phyloP scores from a whole-genome alignment of 192 early-diverging fungal genomes.

The Rhizoclosmatium sp. region DNA sequence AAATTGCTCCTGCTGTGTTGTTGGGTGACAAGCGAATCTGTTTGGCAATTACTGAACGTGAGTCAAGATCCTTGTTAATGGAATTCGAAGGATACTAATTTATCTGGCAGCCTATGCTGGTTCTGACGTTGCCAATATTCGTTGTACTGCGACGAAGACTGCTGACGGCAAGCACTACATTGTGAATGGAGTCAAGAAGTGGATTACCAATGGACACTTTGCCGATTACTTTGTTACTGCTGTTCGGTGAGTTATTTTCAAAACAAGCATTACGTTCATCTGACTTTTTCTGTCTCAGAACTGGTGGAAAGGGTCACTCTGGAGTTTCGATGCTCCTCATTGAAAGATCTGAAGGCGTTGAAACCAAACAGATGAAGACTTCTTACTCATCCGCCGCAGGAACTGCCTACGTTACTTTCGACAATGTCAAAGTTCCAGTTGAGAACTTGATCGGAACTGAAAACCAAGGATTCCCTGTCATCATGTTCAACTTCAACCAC shows the following conservation, averaged over 20 bases:
- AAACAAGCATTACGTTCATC: background rate
- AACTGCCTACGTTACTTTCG: conserved; percentile 63
- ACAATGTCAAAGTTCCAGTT: conserved; percentile 69
- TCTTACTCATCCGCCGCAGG: conserved; percentile 70
- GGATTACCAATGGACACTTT: conserved; percentile 55
- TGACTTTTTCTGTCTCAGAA: conserved; percentile 39
- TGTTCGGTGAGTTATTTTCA: background rate
- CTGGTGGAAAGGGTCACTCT: conserved; percentile 47
- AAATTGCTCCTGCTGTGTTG: conserved; percentile 50
- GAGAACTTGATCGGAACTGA: conserved; percentile 74
- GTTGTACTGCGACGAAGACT: conserved; percentile 52
- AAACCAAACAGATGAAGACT: conserved; percentile 72
- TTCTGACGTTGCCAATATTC: conserved; percentile 49
- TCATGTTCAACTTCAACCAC: conserved; percentile 78
- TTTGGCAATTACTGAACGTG: conserved; percentile 60
- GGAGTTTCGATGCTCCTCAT: conserved; percentile 77
- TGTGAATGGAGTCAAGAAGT: conserved; percentile 65
- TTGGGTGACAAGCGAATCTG: conserved; percentile 59
- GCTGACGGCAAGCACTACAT: conserved; percentile 59
- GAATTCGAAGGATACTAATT: background rate
- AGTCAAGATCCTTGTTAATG: background rate
- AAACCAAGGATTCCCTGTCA: conserved; percentile 70
- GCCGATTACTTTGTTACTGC: conserved; percentile 61
- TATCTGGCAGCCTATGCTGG: conserved; percentile 12
- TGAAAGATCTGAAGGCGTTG: conserved; percentile 56